phyloP scores from a whole-genome alignment of 352 stramenopile genomes.

The Chrysophaeum taylorii region DNA sequence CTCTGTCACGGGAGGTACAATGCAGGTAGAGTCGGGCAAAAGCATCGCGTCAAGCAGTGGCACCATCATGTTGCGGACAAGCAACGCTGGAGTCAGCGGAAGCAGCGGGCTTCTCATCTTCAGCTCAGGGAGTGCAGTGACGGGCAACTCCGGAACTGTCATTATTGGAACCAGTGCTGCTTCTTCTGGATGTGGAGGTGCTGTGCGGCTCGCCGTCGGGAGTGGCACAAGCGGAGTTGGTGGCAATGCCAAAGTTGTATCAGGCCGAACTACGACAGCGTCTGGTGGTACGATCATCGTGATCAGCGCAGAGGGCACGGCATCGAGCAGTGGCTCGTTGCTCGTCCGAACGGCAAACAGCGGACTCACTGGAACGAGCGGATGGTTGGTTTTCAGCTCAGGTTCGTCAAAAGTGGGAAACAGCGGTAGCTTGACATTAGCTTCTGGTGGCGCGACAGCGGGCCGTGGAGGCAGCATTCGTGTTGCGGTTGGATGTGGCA shows the following conservation, averaged over 20 bases:
- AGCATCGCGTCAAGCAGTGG: conserved; percentile 50
- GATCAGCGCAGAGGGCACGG: conserved; percentile 18
- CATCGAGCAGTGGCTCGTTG: background rate
- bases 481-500: background rate
- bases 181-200: conserved; percentile 35
- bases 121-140: conserved; percentile 41
- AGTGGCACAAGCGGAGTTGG: conserved; percentile 26
- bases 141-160: conserved; percentile 44
- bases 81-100: conserved; percentile 49
- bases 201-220: conserved; percentile 53
- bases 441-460: background rate
- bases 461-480: background rate
- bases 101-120: conserved; percentile 49
- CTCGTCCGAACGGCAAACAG: background rate
- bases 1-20: conserved; percentile 19
- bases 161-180: conserved; percentile 5
- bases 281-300: background rate
- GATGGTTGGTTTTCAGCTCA: conserved; percentile 23
- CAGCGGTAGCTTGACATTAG: background rate
- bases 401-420: conserved; percentile 7
- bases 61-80: conserved; percentile 47
- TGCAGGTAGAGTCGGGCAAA: conserved; percentile 27
- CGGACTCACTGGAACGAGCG: conserved; percentile 15
- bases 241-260: conserved; percentile 28
- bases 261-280: background rate